These are phyloP conservation scores for Nakaseomyces kungkrabaensis DNA, from an alignment of 1,139 yeast species.

Conservation along the genomic window DNA sequence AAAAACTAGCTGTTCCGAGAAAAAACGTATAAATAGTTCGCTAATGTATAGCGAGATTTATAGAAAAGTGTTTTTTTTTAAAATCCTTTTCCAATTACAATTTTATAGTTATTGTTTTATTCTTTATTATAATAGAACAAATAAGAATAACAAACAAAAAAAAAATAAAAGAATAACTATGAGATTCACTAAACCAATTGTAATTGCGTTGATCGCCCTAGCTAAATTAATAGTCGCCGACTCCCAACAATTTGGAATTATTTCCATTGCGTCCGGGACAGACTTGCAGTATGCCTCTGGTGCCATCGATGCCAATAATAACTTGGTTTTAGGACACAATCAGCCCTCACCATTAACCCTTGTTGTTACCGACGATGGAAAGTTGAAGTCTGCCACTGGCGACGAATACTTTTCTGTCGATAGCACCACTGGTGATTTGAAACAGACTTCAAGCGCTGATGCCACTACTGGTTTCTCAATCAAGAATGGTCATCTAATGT, in stretches of 20 bases:
- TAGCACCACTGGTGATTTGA: constrained; percentile 13
- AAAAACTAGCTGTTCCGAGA: too few relatives aligned
- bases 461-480: constrained; percentile 28
- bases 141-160: not conserved
- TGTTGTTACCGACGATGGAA: constrained; percentile 28
- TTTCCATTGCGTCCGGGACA: constrained; percentile 30
- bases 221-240: constrained; percentile 25
- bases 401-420: constrained; percentile 18
- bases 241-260: constrained; percentile 27
- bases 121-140: not conserved
- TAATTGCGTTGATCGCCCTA: constrained; percentile 15
- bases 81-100: too few relatives aligned
- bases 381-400: constrained; percentile 12
- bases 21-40: not conserved
- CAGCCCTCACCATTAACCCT: constrained; percentile 8
- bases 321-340: constrained; percentile 12
- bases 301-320: constrained; percentile 11
- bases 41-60: not conserved
- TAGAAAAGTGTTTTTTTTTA: not conserved
- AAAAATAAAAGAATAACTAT: constrained; percentile 5
- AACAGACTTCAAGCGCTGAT: constrained; percentile 9
- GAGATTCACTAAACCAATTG: constrained; percentile 12
- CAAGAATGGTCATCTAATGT: constrained; percentile 20
- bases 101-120: not conserved
- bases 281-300: constrained; percentile 23